Base-by-base conservation (phyloP, 257 asterid genomes). In the Sherardia arvensis region DNA sequence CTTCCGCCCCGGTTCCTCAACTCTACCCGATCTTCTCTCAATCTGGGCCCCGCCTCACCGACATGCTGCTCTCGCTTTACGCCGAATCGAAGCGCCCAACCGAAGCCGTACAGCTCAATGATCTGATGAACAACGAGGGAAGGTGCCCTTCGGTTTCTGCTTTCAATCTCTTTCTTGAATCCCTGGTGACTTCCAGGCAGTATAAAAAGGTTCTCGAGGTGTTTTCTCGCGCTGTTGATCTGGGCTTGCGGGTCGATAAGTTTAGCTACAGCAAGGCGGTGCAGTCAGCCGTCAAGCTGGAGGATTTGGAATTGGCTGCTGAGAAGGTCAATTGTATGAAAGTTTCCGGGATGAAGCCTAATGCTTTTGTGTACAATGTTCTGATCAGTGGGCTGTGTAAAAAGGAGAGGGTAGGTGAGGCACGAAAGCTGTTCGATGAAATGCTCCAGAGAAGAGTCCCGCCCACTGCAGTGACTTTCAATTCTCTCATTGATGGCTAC, bases 311-410 rank as follows among this genome's bases (percentile, higher is more conserved):
- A 28, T 76, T 56, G 64, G 94, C 88, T 51, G 48, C 82, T 66
- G 85, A 82, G 18, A 70, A 84, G 57, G 61, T 80, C 84, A 56
- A 68, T 47, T 68, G 21, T 59, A 88, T 91, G 98, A 72, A 68
- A 51, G 68, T 34, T 8, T 55, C 64, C 29, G 83, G 86, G 36
- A 36, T 70, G 32, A 57, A 64, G 71, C 83, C 89, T 0, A 77
- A 69, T 66, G 74, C 76, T 43, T 91, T 88, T 71, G 94, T 84
- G 65, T 91, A 83, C 65, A 91, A 88, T 73, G 98, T 91, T 67
- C 67, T 91, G 71, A 86, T 91, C 38, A 83, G 90, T 47, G 96
- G 91, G 27, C 66, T 86, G 82, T 84, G 96, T 61, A 86, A 81
- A 78, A 91, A 77, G 85, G 74, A 48, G 80, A 84, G 84, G 66